phyloP scores from a whole-genome alignment of 306 rosid genomes.

The Castanea mollissima region DNA sequence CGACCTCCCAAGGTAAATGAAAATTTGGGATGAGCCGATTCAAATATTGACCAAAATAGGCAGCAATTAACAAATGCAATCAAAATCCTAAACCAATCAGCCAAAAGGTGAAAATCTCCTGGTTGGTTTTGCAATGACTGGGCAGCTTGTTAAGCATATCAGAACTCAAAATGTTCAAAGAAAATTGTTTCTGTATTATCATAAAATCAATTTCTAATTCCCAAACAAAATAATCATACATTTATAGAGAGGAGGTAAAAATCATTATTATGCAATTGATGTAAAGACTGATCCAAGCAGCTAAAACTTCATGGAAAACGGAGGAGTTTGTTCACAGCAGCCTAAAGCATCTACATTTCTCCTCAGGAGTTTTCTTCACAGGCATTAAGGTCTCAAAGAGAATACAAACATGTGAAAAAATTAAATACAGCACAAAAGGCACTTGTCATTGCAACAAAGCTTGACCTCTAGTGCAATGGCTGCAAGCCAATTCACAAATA shows the following conservation, averaged over 20 bases:
- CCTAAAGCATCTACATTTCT: slow-evolving; percentile 76
- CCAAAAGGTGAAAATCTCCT: no score
- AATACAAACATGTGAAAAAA: slow-evolving; percentile 1
- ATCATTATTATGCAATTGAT: neutral
- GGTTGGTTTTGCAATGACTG: no score
- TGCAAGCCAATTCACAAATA: no score
- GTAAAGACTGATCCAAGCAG: neutral
- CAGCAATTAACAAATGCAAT: no score
- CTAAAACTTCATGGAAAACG: slow-evolving; percentile 49
- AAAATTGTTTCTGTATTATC: neutral
- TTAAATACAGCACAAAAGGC: neutral
- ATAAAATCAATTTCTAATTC: neutral
- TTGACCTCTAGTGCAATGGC: no score
- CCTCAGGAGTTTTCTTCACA: slow-evolving; percentile 58
- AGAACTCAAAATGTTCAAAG: no score
- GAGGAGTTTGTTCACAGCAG: slow-evolving; percentile 70
- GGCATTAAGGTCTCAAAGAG: slow-evolving; percentile 43
- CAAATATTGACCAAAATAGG: no score
- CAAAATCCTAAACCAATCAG: no score
- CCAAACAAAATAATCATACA: neutral
- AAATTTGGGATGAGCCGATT: no score
- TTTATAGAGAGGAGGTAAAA: neutral
- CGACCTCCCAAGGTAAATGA: no score
- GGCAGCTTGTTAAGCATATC: no score
- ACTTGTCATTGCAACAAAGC: no score